Evolutionary conservation across 2,329 filamentous ascomycete species (phyloP).

Genomic region (Aspergillus viridinutans): DNA sequence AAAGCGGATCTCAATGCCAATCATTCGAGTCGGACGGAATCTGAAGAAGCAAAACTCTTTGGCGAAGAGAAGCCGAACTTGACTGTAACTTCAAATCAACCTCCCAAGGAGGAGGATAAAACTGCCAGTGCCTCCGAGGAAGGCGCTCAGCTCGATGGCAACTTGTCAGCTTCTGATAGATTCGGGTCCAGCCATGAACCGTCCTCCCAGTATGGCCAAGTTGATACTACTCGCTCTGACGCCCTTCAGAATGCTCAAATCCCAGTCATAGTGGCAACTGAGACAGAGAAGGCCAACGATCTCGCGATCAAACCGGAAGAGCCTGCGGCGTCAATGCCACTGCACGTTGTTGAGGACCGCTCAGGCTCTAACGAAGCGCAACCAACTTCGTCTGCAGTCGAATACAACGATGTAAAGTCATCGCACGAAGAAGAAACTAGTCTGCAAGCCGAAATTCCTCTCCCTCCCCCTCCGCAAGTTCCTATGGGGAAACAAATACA

Average conservation of each 20-base stretch:
- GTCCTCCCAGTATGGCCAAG: slow-evolving; percentile 11
- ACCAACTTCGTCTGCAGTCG: slow-evolving; percentile 54
- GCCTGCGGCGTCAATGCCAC: slow-evolving; percentile 4
- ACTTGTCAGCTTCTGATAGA: slow-evolving; percentile 12
- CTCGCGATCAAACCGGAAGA: slow-evolving; percentile 17
- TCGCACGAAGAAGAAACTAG: slow-evolving; percentile 40
- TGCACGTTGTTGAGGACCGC: slow-evolving; percentile 38
- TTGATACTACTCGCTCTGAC: slow-evolving; percentile 9
- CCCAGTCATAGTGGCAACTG: slow-evolving; percentile 12
- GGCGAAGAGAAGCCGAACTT: slow-evolving; percentile 36
- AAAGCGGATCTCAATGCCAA: slow-evolving; percentile 36
- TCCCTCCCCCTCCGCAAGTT: slow-evolving; percentile 53
- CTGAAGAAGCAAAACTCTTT: slow-evolving; percentile 33
- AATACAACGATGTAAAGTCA: slow-evolving; percentile 48
- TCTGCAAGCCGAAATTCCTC: slow-evolving; percentile 50
- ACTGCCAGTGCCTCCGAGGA: slow-evolving; percentile 34
- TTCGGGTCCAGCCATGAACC: slow-evolving; percentile 11
- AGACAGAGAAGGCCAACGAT: slow-evolving; percentile 17
- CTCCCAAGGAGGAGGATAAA: slow-evolving; percentile 23
- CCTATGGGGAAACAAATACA: slow-evolving; percentile 33
- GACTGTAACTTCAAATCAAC: slow-evolving; percentile 27
- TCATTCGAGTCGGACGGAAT: slow-evolving; percentile 39
- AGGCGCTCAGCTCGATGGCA: slow-evolving; percentile 35
- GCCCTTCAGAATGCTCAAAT: slow-evolving; percentile 1
- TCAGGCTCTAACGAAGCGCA: slow-evolving; percentile 53